Evolutionary conservation across 371 early-diverging fungal genomes (phyloP).

Genomic region (Capillidium heterosporum): DNA sequence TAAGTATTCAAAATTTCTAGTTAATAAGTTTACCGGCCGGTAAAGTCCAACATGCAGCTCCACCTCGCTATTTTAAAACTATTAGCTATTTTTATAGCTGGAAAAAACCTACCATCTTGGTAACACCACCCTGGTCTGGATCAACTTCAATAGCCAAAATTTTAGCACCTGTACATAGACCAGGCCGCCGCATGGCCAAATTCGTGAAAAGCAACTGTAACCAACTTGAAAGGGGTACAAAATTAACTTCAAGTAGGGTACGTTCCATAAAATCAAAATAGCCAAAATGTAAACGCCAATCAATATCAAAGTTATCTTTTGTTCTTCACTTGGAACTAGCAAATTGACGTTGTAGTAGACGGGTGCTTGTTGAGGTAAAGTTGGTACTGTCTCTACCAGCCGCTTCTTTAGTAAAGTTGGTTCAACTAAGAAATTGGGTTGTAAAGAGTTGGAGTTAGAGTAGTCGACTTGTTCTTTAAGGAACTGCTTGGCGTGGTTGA

Average conservation of each 20-base stretch:
- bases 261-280: constrained; percentile 68
- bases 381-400: too few relatives aligned
- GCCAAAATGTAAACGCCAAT: constrained; percentile 50
- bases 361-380: neutral
- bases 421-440: too few relatives aligned
- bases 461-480: too few relatives aligned
- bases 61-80: constrained; percentile 28
- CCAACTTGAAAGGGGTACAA: constrained; percentile 84
- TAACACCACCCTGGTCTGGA: constrained; percentile 85
- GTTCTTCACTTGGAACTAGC: constrained; percentile 42
- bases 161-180: constrained; percentile 67
- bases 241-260: constrained; percentile 58
- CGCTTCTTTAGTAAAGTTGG: too few relatives aligned
- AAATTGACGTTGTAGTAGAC: neutral
- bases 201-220: constrained; percentile 71
- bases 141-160: constrained; percentile 83
- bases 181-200: constrained; percentile 64
- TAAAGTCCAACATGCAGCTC: constrained; percentile 48
- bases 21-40: constrained; percentile 28
- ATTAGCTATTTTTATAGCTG: constrained; percentile 1
- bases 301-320: constrained; percentile 39
- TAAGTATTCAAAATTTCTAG: neutral
- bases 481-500: too few relatives aligned
- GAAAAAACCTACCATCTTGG: constrained; percentile 43
- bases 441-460: too few relatives aligned